Base-by-base conservation (phyloP, 495 filamentous ascomycete species). In the Hypomontagnella monticulosa region DNA sequence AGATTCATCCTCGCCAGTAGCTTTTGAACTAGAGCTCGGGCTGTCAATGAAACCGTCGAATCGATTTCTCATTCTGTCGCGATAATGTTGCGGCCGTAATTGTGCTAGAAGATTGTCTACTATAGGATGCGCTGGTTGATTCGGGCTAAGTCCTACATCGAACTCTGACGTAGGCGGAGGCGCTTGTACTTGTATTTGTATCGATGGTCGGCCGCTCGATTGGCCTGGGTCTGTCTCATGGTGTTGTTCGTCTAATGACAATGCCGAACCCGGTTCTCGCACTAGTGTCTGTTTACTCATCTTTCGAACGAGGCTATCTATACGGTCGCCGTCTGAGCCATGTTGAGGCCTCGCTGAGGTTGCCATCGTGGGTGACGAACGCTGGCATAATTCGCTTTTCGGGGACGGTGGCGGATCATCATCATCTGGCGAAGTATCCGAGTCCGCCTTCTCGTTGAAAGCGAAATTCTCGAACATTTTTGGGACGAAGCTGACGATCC, bases 271-370 rank as follows among this genome's bases (percentile, higher is more conserved):
- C n/a, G 52, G 44, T 9, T 72, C 63, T 38, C 59, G 71, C 43
- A 71, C 56, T 8, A 72, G 62, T 33, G 73, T 71, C 33, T 80
- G 77, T 37, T 67, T 60, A 70, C 75, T 79, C 50, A 79, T 66
- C 53, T 74, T 71, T 55, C 66, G 70, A 15, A 73, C 72, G 46
- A 79, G 59, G 4, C 48, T 66, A 6, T 79, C 74, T 36, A 78
- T 61, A 20, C 51, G 57, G 14, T 51, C 51, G 46, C 48, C 57
- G 2, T 65, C 61, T 3, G 50, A n/a, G n/a, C 23, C 54, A 9
- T 27, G 19, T 42, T 37, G 20, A 15, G 43, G 30, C 8, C 20
- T 9, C 1, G 19, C 23, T 16, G 57, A 42, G 23, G 20, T 48
- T 10, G 49, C 32, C 47, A 52, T 69, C 7, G 49, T 16, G 12